Evolutionary conservation across 176 grass and related monocot species (phyloP).

Genomic region (Aechmea fasciata): DNA sequence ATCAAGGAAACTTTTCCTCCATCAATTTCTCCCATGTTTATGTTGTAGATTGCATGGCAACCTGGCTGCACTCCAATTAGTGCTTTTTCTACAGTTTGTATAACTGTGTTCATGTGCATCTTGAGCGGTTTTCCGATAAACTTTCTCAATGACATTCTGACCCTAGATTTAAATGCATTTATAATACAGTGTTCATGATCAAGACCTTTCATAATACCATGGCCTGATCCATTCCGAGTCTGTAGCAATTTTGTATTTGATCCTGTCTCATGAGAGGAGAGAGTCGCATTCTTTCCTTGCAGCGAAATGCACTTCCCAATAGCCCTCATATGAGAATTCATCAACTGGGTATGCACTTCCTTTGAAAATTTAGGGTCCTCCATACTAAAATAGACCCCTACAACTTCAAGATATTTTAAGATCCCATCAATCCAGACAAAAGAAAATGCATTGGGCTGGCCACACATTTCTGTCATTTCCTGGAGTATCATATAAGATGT

Average conservation of each 20-base stretch:
- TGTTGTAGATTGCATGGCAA: conserved; percentile 55
- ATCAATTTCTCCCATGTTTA: conserved; percentile 55
- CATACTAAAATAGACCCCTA: conserved; percentile 45
- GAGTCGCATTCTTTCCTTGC: conserved; percentile 68
- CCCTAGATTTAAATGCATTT: conserved; percentile 60
- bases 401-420: conserved; percentile 72
- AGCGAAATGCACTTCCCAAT: conserved; percentile 89
- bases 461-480: conserved; percentile 57
- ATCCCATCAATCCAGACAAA: conserved; percentile 76
- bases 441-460: conserved; percentile 40
- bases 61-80: conserved; percentile 64
- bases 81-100: conserved; percentile 77
- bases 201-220: conserved; percentile 23
- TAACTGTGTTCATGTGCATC: conserved; percentile 34
- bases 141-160: conserved; percentile 66
- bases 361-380: conserved; percentile 49
- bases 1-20: conserved; percentile 60
- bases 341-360: conserved; percentile 46
- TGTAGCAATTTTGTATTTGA: conserved; percentile 65
- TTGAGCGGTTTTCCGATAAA: conserved; percentile 51
- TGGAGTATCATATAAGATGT: conserved; percentile 54
- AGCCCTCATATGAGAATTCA: conserved; percentile 57
- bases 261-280: conserved; percentile 74
- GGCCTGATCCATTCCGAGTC: conserved; percentile 25
- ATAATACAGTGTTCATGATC: conserved; percentile 34